Conservation (phyloP, 148 eudicot species). For the Agrostemma githago region DNA sequence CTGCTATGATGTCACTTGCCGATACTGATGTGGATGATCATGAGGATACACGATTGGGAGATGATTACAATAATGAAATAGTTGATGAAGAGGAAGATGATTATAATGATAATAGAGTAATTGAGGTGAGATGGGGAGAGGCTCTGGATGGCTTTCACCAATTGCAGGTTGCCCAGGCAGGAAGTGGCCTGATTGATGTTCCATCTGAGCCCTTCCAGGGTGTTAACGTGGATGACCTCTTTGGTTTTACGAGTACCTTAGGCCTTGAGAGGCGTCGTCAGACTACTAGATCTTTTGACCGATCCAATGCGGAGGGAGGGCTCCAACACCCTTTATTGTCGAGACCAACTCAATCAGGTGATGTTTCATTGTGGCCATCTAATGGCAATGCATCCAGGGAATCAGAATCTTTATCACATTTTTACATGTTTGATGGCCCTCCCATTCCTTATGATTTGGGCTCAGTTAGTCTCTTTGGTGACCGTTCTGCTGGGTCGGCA, state of each 20-base stretch:
- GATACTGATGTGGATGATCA: conserved; percentile 94
- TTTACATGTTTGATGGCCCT: conserved; percentile 90
- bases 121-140: conserved; percentile 98
- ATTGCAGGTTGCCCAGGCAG: conserved; percentile 76
- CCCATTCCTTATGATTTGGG: conserved; percentile 66
- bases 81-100: conserved; percentile 94
- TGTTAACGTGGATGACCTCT: conserved; percentile 92
- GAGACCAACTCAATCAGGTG: conserved; percentile 71
- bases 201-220: conserved; percentile 89
- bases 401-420: conserved; percentile 57
- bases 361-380: conserved; percentile 58
- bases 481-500: conserved; percentile 56
- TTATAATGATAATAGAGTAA: conserved; percentile 81
- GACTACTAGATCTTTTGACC: conserved; percentile 64
- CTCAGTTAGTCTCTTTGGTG: conserved; percentile 61
- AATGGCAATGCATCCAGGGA: conserved; percentile 61
- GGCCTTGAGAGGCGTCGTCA: conserved; percentile 94
- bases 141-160: conserved; percentile 93
- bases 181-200: conserved; percentile 67
- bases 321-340: conserved; percentile 85
- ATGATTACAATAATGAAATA: conserved; percentile 89
- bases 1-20: conserved; percentile 87
- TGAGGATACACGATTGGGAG: conserved; percentile 86
- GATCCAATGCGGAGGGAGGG: conserved; percentile 64
- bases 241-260: conserved; percentile 77